Evolutionary conservation across 1,284 basidiomycete genomes (phyloP), one percentile per base, ranked within the genome.

Genomic region (Wallemia ichthyophaga): DNA sequence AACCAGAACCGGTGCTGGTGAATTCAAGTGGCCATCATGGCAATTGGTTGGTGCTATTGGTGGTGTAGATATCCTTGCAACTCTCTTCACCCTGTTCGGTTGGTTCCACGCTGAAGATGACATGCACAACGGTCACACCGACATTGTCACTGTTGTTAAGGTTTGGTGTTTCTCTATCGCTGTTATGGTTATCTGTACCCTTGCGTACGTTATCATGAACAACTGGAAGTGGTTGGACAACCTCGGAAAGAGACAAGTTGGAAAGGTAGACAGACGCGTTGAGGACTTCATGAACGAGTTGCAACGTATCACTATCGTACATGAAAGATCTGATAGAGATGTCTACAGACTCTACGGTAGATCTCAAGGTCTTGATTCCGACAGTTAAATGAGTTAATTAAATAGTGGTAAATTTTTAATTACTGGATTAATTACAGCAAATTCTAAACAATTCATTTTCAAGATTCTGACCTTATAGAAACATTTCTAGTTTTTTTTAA

Each of bases 131-230:
- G 70, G 71, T 61, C 72, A 72, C 68, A 73, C 70, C 56, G 71
- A 74, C 64, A 74, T 76, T 61, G 74, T 76, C 59, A 75, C 75
- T 1, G 69, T 76, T 55, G 68, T 76, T 58, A 71, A 73, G 64
- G 67, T 76, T 62, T 76, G 74, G 73, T 65, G 65, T 25, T 76
- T 67, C 69, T 73, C 71, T 19, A 72, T 76, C 62, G 75, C 73
- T 62, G 74, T 76, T 26, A 71, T 69, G 25, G 65, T 76, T 62
- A 65, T 76, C 63, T 65, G 73, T 56, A 70, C 74, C 27, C 68
- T 75, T 54, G 71, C 37, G 5, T 48, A 48, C n/a, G 37, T 48
- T 63, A 57, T 72, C 31, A 64, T 73, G 60, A 71, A 69, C 66
- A 67, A 69, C 62, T 67, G 73, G 63, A 62, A 63, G 9, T 73